Evolutionary conservation across 2,329 filamentous ascomycete species (phyloP), one percentile per base, ranked within the genome.

Genomic region (Tolypocladium tundrense): DNA sequence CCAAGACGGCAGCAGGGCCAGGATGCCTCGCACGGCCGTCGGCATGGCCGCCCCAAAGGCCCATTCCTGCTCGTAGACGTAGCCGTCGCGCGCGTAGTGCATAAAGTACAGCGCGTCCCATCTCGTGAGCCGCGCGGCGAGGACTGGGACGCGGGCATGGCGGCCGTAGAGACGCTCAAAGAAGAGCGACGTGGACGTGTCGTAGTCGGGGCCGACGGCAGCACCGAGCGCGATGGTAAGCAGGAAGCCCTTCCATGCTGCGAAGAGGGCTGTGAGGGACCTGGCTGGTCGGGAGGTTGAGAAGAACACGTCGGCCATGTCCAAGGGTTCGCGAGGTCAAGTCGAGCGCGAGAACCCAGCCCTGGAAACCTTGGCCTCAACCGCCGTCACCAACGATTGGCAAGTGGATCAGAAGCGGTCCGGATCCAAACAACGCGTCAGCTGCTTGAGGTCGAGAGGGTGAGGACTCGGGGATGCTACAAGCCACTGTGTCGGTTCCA

Each of bases 91-190:
- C 5, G 88, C 82, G 51, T 77, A 70, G 62, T 84, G 79, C 59
- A 86, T 75, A 66, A 87, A 93, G 70, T 93, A 94, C 63, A 95
- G 77, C 39, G 86, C 88, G 70, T 95, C 90, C 90, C 90, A 95
- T 69, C 88, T 80, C 8, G 85, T 85, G 59, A 94, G 75, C 50
- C 83, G 83, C 40, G 79, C 72, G 24, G 77, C 70, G 2, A 88
- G 64, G 13, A 75, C 63, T 37, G 80, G 65, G 37, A 83, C 72
- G 53, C 73, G 67, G 14, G 75, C 58, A 55, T 69, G 65, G 57
- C 66, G 58, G 58, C 66, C 67, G 64, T 73, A 60, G 62, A 72
- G 53, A 57, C 63, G 62, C 57, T 69, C 64, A 62, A 78, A 71
- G 62, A 75, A 68, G 73, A 79, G 66, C 43, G 79, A 79, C 8